Evolutionary conservation across 805 yeast species (phyloP).

Genomic region (Ogataea methanolica): DNA sequence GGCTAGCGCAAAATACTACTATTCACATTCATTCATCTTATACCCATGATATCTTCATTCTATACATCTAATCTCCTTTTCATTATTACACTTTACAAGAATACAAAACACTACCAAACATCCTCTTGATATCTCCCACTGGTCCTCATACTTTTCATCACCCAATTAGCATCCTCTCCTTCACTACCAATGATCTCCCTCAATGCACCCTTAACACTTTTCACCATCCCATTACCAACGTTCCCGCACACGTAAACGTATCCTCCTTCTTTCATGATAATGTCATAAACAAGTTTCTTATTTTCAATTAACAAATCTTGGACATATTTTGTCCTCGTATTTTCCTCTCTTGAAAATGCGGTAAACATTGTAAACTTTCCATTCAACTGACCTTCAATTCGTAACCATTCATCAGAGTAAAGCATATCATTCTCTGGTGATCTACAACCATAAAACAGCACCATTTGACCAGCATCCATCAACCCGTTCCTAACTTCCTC

Average conservation of each 20-base stretch:
- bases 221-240: slow-evolving; percentile 78
- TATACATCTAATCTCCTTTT: too few relatives aligned
- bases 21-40: too few relatives aligned
- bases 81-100: not conserved
- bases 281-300: slow-evolving; percentile 41
- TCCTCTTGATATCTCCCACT: slow-evolving; percentile 91
- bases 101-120: slow-evolving; percentile 63
- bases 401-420: slow-evolving; percentile 79
- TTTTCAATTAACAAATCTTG: slow-evolving; percentile 65
- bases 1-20: too few relatives aligned
- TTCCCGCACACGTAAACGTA: slow-evolving; percentile 92
- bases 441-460: slow-evolving; percentile 85
- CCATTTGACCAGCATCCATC: slow-evolving; percentile 52
- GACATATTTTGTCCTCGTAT: slow-evolving; percentile 62
- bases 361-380: slow-evolving; percentile 58
- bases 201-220: slow-evolving; percentile 73
- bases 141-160: slow-evolving; percentile 67
- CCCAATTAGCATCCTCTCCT: slow-evolving; percentile 61
- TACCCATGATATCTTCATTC: too few relatives aligned
- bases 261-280: slow-evolving; percentile 56
- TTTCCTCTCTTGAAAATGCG: slow-evolving; percentile 68
- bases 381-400: slow-evolving; percentile 45
- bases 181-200: slow-evolving; percentile 53
- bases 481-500: slow-evolving; percentile 31
- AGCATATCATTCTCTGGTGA: slow-evolving; percentile 55